These are phyloP conservation scores for Psilocybe tampanensis DNA, from an alignment of 768 basidiomycete species.

Conservation along the genomic window DNA sequence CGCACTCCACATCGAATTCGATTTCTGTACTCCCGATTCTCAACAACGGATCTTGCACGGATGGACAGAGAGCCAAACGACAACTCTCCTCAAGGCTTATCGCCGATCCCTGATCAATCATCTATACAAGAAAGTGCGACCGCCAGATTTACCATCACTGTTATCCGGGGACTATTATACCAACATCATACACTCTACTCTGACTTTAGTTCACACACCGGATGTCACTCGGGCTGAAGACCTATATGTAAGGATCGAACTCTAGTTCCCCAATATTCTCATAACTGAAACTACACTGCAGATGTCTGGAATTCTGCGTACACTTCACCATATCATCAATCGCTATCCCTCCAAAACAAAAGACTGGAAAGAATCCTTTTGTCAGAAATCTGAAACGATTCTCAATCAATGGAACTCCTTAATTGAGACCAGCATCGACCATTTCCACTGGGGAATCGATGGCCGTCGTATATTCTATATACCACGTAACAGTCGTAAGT, in stretches of 20 bases:
- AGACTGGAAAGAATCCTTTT: neutral
- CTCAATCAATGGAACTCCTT: neutral
- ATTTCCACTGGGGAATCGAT: neutral
- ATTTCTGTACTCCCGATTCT: neutral
- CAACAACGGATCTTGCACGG: neutral
- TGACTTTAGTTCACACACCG: neutral
- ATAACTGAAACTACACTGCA: neutral
- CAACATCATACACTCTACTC: neutral
- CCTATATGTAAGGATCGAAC: neutral
- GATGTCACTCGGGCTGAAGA: neutral
- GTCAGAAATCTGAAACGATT: neutral
- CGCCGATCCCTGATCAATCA: neutral
- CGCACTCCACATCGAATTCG: no score
- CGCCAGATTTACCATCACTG: neutral
- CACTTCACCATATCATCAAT: neutral
- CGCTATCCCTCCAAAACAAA: neutral
- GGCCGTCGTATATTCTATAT: neutral
- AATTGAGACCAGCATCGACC: neutral
- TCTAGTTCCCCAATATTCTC: neutral
- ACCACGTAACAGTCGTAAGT: neutral
- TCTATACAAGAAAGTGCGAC: neutral
- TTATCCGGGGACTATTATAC: neutral
- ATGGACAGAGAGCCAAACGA: neutral
- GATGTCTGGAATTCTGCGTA: neutral
- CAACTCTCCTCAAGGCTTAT: neutral